These are phyloP conservation scores for Danielia oregonensis DNA, from an alignment of 805 yeast species.

Conservation along the genomic window DNA sequence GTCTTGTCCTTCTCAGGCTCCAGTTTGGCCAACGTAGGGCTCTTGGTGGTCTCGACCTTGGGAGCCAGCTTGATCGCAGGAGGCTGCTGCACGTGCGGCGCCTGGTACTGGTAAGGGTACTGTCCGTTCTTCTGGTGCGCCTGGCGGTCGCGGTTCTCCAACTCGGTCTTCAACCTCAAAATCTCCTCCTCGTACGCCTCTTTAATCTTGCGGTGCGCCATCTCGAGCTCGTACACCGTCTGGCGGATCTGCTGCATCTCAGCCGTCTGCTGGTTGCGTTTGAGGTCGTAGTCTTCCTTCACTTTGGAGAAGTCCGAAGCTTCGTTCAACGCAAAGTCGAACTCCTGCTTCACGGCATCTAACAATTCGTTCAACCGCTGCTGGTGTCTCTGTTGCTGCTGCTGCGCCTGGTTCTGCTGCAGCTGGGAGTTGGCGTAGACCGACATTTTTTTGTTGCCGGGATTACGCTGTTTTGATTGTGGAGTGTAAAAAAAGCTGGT, in stretches of 20 bases:
- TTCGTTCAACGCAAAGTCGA: slow-evolving; percentile 78
- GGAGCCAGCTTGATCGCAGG: slow-evolving; percentile 6
- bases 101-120: slow-evolving; percentile 29
- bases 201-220: slow-evolving; percentile 91
- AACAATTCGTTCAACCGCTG: slow-evolving; percentile 69
- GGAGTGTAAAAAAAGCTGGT: background rate
- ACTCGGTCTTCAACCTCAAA: slow-evolving; percentile 74
- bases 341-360: slow-evolving; percentile 90
- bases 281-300: slow-evolving; percentile 88
- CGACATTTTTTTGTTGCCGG: slow-evolving; percentile 10
- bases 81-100: slow-evolving; percentile 15
- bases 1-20: slow-evolving; percentile 12
- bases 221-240: slow-evolving; percentile 88
- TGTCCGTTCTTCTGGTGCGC: slow-evolving; percentile 39
- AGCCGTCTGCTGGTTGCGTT: slow-evolving; percentile 84
- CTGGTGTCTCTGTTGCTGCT: slow-evolving; percentile 40
- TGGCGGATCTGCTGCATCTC: slow-evolving; percentile 94
- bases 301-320: slow-evolving; percentile 83
- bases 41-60: slow-evolving; percentile 9
- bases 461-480: background rate
- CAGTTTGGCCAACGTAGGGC: slow-evolving; percentile 11
- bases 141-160: slow-evolving; percentile 74
- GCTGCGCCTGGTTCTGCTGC: slow-evolving; percentile 24
- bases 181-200: slow-evolving; percentile 96
- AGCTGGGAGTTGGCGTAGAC: slow-evolving; percentile 19